These are phyloP conservation scores for Combretum micranthum DNA, from an alignment of 345 rosid species.

Conservation along the genomic window DNA sequence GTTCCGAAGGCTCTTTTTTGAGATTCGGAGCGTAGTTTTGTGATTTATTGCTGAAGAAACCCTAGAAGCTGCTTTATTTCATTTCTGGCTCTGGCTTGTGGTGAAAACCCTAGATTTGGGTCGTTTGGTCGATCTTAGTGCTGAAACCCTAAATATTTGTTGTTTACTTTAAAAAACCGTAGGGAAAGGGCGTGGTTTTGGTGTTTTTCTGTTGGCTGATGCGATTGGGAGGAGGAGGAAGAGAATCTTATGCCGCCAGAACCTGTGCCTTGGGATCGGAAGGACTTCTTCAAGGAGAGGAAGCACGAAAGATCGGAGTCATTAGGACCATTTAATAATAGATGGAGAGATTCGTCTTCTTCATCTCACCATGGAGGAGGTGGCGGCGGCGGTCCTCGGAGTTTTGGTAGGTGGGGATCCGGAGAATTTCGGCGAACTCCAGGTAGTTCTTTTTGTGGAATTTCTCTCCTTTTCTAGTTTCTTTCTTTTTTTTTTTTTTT, in stretches of 20 bases:
- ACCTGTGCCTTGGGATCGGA: conserved; percentile 89
- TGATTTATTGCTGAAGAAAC: too few species aligned
- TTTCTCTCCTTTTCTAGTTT: neutral
- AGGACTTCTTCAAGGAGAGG: conserved; percentile 77
- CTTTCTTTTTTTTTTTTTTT: neutral
- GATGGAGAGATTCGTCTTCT: conserved; percentile 75
- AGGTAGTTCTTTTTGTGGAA: conserved; percentile 32
- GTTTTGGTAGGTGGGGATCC: conserved; percentile 55
- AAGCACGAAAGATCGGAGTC: conserved; percentile 75
- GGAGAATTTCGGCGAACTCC: conserved; percentile 75
- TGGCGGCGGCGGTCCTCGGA: conserved; percentile 26
- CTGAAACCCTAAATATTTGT: conserved; percentile 4
- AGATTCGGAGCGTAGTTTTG: too few species aligned
- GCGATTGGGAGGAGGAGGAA: conserved; percentile 11
- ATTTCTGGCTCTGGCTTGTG: conserved; percentile 1
- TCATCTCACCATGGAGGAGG: conserved; percentile 24
- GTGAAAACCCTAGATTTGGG: neutral
- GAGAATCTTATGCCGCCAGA: conserved; percentile 83
- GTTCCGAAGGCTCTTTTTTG: neutral
- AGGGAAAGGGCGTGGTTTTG: too few species aligned
- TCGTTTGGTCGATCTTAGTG: neutral
- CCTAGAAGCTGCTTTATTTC: neutral
- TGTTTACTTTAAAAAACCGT: too few species aligned
- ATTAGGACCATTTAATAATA: conserved; percentile 36
- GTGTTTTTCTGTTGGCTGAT: conserved; percentile 6